Evolutionary conservation across 1,284 basidiomycete species (phyloP), one percentile per base, ranked within the genome.

Genomic region (Ceratorhiza oryzae-sativae): DNA sequence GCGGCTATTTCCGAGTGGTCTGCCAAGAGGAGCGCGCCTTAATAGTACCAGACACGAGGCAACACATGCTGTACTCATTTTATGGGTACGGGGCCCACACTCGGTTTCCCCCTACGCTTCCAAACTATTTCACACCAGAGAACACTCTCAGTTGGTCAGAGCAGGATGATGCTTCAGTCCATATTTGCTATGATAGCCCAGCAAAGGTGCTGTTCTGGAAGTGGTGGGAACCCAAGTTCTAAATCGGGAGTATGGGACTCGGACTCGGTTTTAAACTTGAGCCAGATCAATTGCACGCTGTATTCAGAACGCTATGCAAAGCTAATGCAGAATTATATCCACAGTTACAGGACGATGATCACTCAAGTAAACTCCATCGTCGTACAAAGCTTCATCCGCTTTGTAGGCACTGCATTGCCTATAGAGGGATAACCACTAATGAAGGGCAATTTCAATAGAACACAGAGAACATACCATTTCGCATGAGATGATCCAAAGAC

Each of bases 281-380:
- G n/a, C n/a, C n/a, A n/a, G n/a, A n/a, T n/a, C n/a, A n/a, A n/a
- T n/a, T n/a, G n/a, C n/a, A n/a, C n/a, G n/a, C n/a, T n/a, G n/a
- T n/a, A n/a, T n/a, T n/a, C n/a, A n/a, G n/a, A n/a, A n/a, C n/a
- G n/a, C n/a, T n/a, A n/a, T n/a, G n/a, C n/a, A n/a, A n/a, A n/a
- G n/a, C 27, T n/a, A 27, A 5, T 25, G 51, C 23, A 72, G 15
- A 12, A 61, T 32, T 13, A 74, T 10, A 71, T 87, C 85, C 2
- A 79, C 81, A 73, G 85, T 84, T 5, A 87, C 85, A 4, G 85
- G 86, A 0, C 86, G 82, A 76, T 88, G 86, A 75, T 88, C 86
- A 73, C 86, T 87, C 6, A 83, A 83, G 48, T 86, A 80, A n/a
- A 85, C 76, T 0, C 86, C 86, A 73, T 87, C 86, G 72, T 87